Percentiles rank a stretch among this genome's conserved stretches.
Conservation (phyloP, 768 basidiomycete genomes). For the Auricularia sp. region DNA sequence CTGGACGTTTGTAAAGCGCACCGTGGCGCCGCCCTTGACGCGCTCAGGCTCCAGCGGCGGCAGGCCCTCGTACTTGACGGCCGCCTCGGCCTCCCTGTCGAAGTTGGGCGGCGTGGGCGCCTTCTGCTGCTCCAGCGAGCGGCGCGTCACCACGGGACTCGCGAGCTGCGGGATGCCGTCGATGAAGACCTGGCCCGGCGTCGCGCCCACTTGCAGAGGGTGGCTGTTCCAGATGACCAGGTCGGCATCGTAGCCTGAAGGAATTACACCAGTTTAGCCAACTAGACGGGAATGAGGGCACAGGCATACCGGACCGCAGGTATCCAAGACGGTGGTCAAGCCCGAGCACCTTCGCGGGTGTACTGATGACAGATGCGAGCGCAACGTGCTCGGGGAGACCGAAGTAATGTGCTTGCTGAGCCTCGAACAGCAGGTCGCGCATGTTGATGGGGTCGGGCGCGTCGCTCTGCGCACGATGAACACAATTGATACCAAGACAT, state of each 20-base stretch:
- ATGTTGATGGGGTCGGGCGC: slow-evolving; percentile 55
- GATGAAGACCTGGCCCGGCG: slow-evolving; percentile 71
- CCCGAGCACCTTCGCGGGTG: slow-evolving; percentile 63
- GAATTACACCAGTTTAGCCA: too few relatives aligned
- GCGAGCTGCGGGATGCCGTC: slow-evolving; percentile 72
- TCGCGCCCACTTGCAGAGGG: slow-evolving; percentile 68
- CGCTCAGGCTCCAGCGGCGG: slow-evolving; percentile 51
- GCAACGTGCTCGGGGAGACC: slow-evolving; percentile 64
- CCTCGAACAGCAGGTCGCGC: slow-evolving; percentile 71
- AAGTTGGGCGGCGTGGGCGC: slow-evolving; percentile 59
- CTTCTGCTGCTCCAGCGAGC: slow-evolving; percentile 25
- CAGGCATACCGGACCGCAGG: slow-evolving; percentile 54
- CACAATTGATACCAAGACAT: slow-evolving; percentile 37
- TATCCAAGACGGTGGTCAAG: slow-evolving; percentile 74
- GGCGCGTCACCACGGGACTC: slow-evolving; percentile 13
- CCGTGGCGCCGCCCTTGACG: slow-evolving; percentile 20
- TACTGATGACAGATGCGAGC: slow-evolving; percentile 63
- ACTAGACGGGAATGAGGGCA: too few relatives aligned
- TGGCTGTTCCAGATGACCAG: slow-evolving; percentile 72
- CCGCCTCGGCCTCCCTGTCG: slow-evolving; percentile 52
- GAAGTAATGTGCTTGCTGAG: slow-evolving; percentile 75
- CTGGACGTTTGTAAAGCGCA: slow-evolving; percentile 57
- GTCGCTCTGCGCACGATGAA: background rate
- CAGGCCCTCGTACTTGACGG: slow-evolving; percentile 60
- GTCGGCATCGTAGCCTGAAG: slow-evolving; percentile 73